Conservation (phyloP, 2,329 filamentous ascomycete genomes). For the Cercospora berteroae region DNA sequence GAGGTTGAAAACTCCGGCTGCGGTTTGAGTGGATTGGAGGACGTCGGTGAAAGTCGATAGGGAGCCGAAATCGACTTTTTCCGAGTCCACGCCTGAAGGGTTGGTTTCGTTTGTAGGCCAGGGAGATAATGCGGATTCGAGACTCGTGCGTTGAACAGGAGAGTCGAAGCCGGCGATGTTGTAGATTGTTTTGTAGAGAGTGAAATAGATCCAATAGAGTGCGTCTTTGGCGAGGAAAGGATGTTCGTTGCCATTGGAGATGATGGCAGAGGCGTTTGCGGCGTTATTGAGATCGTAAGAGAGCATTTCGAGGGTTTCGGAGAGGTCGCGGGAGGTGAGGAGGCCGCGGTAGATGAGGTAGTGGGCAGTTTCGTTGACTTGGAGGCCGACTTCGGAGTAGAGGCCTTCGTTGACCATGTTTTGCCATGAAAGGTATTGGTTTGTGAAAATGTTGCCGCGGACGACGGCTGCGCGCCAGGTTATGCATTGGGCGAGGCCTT, state of each 20-base stretch:
- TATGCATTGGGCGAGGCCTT: conserved; percentile 36
- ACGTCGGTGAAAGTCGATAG: background rate
- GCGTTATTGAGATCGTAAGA: conserved; percentile 7
- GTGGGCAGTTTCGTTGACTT: conserved; percentile 17
- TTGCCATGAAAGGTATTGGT: conserved; percentile 1
- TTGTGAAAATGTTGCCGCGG: conserved; percentile 15
- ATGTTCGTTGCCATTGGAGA: conserved; percentile 5
- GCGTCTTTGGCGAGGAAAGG: conserved; percentile 6
- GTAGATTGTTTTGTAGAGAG: conserved; percentile 19
- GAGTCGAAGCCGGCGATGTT: conserved; percentile 19
- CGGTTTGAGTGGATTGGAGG: conserved; percentile 3
- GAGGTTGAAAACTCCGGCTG: conserved; percentile 27
- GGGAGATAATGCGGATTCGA: background rate
- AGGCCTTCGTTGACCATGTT: background rate
- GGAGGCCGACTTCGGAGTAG: conserved; percentile 3
- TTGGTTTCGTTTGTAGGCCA: background rate
- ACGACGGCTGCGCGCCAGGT: conserved; percentile 33
- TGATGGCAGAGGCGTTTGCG: conserved; percentile 13
- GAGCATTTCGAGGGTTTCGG: conserved; percentile 14
- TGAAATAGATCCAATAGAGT: conserved; percentile 15
- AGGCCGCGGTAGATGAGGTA: conserved; percentile 17
- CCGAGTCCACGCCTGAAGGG: background rate
- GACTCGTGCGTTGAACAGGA: background rate
- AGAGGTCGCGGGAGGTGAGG: conserved; percentile 8
- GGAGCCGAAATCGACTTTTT: conserved; percentile 6